Evolutionary conservation across 169 alveolate genomes (phyloP).

Genomic region (Plasmodium billcollinsi): DNA sequence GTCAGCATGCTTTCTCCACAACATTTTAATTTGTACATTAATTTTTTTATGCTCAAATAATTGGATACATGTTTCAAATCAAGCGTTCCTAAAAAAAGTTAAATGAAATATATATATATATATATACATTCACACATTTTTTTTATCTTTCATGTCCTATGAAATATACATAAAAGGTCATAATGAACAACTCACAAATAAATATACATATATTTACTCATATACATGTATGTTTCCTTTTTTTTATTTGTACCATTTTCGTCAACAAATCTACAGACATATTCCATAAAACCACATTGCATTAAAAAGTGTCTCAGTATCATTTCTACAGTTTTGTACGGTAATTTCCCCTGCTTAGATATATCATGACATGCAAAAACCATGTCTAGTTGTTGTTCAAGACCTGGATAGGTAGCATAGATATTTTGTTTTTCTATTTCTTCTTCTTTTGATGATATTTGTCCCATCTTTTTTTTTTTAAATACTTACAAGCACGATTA

Average conservation of each 20-base stretch:
- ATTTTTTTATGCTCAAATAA: constrained; percentile 78
- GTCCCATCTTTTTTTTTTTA: constrained; percentile 44
- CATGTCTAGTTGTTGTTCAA: constrained; percentile 86
- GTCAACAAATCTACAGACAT: constrained; percentile 83
- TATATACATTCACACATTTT: background rate
- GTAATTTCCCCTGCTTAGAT: constrained; percentile 82
- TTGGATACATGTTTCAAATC: constrained; percentile 78
- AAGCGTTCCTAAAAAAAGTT: constrained; percentile 80
- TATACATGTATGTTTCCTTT: background rate
- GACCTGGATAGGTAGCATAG: constrained; percentile 84
- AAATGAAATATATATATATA: background rate
- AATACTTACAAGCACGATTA: background rate
- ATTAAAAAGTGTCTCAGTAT: constrained; percentile 87
- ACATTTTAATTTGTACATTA: constrained; percentile 78
- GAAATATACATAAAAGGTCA: too few relatives aligned
- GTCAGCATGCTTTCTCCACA: constrained; percentile 81
- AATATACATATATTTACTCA: too few relatives aligned
- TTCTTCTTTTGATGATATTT: constrained; percentile 45
- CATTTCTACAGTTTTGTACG: constrained; percentile 87
- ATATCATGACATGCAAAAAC: constrained; percentile 88
- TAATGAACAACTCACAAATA: too few relatives aligned
- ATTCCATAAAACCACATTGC: constrained; percentile 89
- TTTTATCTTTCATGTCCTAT: background rate
- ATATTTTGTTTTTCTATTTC: constrained; percentile 70
- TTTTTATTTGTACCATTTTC: constrained; percentile 77